Conservation (phyloP, 164 flowering plant species). For the Cinnamomum chago region DNA sequence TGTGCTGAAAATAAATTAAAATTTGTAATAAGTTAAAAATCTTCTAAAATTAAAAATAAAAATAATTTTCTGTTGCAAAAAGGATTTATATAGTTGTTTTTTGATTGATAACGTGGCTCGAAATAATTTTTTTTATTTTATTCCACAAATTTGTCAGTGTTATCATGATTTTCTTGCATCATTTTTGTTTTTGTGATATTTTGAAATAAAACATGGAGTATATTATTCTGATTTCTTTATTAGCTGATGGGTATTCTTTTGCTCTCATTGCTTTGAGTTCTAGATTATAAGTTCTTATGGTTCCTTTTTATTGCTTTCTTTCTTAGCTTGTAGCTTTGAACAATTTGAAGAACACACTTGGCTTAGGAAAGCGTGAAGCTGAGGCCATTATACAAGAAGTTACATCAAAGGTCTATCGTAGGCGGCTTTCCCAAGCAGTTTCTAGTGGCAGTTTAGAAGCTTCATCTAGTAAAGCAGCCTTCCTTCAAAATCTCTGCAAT, state of each 20-base stretch:
- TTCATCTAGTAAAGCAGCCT: conserved; percentile 89
- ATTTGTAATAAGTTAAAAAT: too few species aligned
- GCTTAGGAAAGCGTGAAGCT: conserved; percentile 82
- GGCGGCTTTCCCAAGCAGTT: conserved; percentile 66
- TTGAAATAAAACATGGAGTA: too few species aligned
- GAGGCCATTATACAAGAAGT: conserved; percentile 70
- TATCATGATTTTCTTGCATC: too few species aligned
- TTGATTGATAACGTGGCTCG: too few species aligned
- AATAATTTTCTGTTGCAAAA: too few species aligned
- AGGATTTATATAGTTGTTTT: too few species aligned
- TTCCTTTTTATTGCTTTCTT: not conserved
- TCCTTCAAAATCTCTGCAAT: conserved; percentile 85
- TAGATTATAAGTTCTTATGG: not conserved
- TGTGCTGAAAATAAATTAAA: too few species aligned
- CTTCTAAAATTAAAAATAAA: too few species aligned
- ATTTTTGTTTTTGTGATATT: too few species aligned
- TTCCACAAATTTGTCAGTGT: too few species aligned
- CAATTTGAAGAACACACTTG: conserved; percentile 86
- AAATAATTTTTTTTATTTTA: too few species aligned
- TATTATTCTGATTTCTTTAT: not conserved
- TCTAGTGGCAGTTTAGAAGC: conserved; percentile 69
- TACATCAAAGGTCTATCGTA: conserved; percentile 78
- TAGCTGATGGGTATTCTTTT: not conserved
- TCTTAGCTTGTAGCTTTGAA: conserved; percentile 65
- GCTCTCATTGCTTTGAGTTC: not conserved